phyloP scores from a whole-genome alignment of 2,329 filamentous ascomycete species.

The Talaromyces sp. region DNA sequence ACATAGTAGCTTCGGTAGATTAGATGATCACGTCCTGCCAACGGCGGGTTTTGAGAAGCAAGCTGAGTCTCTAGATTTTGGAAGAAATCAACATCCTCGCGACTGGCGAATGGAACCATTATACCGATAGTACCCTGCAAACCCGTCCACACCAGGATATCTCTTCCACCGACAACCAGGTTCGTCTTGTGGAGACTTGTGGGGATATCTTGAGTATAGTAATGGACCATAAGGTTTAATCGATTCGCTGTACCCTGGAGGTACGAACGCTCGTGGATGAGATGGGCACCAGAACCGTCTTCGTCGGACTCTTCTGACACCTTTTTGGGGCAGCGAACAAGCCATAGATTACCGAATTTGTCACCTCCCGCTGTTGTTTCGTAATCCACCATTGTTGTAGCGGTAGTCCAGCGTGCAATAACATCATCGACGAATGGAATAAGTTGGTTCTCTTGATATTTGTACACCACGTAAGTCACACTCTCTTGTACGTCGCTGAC shows the following conservation, averaged over 20 bases:
- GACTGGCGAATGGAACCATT: slow-evolving; percentile 82
- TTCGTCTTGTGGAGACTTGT: slow-evolving; percentile 85
- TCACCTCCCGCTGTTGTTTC: slow-evolving; percentile 92
- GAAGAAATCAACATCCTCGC: slow-evolving; percentile 97
- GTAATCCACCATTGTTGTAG: slow-evolving; percentile 93
- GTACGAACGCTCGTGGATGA: slow-evolving; percentile 86
- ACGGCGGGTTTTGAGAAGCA: slow-evolving; percentile 76
- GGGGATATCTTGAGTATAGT: slow-evolving; percentile 87
- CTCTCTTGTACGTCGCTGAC: slow-evolving; percentile 92
- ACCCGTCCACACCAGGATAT: slow-evolving; percentile 89
- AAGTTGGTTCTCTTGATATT: slow-evolving; percentile 82
- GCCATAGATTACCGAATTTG: slow-evolving; percentile 96
- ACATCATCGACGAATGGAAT: slow-evolving; percentile 93
- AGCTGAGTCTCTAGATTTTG: slow-evolving; percentile 88
- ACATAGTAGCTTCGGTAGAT: slow-evolving; percentile 96
- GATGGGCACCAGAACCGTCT: slow-evolving; percentile 81
- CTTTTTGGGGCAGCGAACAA: slow-evolving; percentile 82
- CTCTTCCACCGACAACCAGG: slow-evolving; percentile 84
- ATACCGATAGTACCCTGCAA: slow-evolving; percentile 93
- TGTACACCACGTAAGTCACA: slow-evolving; percentile 89
- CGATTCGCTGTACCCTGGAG: slow-evolving; percentile 85
- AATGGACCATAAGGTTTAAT: slow-evolving; percentile 79
- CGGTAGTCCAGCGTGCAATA: slow-evolving; percentile 84
- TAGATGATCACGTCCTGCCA: slow-evolving; percentile 89
- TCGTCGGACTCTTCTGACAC: slow-evolving; percentile 88